phyloP scores from a whole-genome alignment of 2,329 filamentous ascomycete species.

The Akanthomyces dipterigenus region DNA sequence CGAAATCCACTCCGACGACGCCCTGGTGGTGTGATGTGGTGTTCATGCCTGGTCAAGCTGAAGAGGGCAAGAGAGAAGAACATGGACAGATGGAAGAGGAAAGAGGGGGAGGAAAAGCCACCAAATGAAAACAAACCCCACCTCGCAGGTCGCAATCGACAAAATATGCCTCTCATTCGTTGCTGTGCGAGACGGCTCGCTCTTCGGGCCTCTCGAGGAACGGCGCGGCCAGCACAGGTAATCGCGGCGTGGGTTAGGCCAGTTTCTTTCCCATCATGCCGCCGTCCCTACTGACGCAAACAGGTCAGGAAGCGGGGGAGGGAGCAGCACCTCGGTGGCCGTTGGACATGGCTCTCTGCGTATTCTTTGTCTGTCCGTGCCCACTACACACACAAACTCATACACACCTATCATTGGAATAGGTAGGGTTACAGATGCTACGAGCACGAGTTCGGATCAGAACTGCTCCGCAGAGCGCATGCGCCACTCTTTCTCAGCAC shows the following conservation, averaged over 20 bases:
- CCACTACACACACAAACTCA: neutral
- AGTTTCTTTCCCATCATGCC: neutral
- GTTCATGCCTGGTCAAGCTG: neutral
- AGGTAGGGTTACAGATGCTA: constrained; percentile 4
- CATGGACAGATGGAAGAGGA: neutral
- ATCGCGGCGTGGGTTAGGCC: neutral
- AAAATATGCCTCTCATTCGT: neutral
- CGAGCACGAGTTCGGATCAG: neutral
- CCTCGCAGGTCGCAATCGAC: neutral
- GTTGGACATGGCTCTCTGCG: neutral
- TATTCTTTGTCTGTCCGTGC: neutral
- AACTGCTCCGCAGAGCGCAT: neutral
- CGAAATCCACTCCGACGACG: neutral
- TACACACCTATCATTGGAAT: too few species aligned
- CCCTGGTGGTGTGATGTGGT: neutral
- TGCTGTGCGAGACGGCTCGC: neutral
- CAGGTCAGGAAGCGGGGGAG: neutral
- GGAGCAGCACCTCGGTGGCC: neutral
- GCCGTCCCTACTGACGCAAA: neutral
- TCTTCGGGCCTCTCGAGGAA: neutral
- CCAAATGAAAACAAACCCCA: neutral
- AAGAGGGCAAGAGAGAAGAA: neutral
- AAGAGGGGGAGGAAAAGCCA: neutral
- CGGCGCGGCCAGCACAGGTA: neutral
- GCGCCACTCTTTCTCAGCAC: neutral